Evolutionary conservation across 441 rosid genomes (phyloP).

Genomic region (Euphorbia celastroides): DNA sequence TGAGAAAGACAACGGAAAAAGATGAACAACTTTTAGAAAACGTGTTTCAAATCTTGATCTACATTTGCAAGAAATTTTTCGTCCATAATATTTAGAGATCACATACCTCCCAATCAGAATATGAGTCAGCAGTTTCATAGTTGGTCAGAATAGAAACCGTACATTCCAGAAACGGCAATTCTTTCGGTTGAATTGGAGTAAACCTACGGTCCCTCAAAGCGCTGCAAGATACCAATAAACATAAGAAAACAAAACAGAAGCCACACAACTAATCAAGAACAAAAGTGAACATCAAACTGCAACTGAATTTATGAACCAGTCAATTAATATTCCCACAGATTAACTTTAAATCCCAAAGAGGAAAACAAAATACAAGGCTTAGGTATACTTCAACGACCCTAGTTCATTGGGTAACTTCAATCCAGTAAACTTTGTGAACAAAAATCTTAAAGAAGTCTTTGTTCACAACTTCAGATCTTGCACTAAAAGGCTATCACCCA

Average conservation of each 20-base stretch:
- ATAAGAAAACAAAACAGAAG: not conserved
- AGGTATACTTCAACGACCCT: not conserved
- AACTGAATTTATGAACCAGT: not conserved
- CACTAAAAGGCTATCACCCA: too few relatives aligned
- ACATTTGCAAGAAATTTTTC: too few relatives aligned
- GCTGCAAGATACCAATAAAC: slow-evolving; percentile 41
- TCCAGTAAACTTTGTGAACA: not conserved
- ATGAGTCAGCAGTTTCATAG: slow-evolving; percentile 70
- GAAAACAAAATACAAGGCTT: not conserved
- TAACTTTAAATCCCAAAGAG: not conserved
- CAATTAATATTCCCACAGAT: not conserved
- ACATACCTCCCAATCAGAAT: slow-evolving; percentile 97
- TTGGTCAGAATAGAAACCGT: slow-evolving; percentile 82
- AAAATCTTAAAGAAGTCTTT: too few relatives aligned
- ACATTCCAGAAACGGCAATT: slow-evolving; percentile 82
- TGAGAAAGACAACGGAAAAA: too few relatives aligned
- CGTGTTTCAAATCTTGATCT: too few relatives aligned
- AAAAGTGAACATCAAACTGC: too few relatives aligned
- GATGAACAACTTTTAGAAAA: too few relatives aligned
- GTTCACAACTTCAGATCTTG: too few relatives aligned
- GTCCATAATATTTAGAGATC: not conserved
- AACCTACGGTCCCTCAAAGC: slow-evolving; percentile 96
- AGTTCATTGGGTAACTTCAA: not conserved
- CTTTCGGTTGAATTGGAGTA: slow-evolving; percentile 87
- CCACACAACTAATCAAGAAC: not conserved